These are phyloP conservation scores for Suaeda aralocaspica DNA, from an alignment of 148 eudicot genomes.

Conservation along the genomic window DNA sequence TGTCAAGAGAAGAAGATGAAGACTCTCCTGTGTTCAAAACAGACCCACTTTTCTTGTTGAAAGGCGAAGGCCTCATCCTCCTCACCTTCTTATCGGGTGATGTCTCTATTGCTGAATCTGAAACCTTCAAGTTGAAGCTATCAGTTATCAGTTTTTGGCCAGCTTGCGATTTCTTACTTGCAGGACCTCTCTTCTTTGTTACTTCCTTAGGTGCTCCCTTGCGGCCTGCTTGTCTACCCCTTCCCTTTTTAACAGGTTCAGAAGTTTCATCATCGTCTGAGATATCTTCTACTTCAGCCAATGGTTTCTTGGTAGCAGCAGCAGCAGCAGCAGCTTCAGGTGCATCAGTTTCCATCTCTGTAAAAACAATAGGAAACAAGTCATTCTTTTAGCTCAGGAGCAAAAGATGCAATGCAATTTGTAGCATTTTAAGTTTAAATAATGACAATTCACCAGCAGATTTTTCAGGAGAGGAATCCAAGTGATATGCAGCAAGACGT, in stretches of 20 bases:
- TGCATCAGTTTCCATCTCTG: constrained; percentile 53
- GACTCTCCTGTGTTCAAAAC: constrained; percentile 35
- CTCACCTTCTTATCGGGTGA: constrained; percentile 91
- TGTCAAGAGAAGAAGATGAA: background rate
- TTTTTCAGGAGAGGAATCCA: constrained; percentile 72
- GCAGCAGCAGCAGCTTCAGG: constrained; percentile 25
- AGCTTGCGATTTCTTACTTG: constrained; percentile 29
- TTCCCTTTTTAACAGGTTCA: constrained; percentile 46
- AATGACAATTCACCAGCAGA: constrained; percentile 46
- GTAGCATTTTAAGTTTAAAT: background rate
- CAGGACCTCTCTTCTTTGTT: constrained; percentile 66
- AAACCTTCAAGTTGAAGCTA: constrained; percentile 36
- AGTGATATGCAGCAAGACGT: constrained; percentile 69
- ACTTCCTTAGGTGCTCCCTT: constrained; percentile 36
- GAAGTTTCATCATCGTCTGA: constrained; percentile 51
- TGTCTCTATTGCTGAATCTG: constrained; percentile 32
- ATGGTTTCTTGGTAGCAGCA: constrained; percentile 37
- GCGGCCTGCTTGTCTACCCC: constrained; percentile 39
- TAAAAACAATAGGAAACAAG: background rate
- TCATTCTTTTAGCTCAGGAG: no score
- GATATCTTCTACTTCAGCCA: constrained; percentile 33
- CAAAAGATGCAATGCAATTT: no score
- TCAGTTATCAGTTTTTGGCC: constrained; percentile 63
- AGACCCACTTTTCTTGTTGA: constrained; percentile 83
- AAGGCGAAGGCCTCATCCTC: constrained; percentile 83